Percentiles rank a stretch among this genome's conserved stretches.
phyloP scores from a whole-genome alignment of 2,329 filamentous ascomycete species.

The Paraconiothyrium sp. region DNA sequence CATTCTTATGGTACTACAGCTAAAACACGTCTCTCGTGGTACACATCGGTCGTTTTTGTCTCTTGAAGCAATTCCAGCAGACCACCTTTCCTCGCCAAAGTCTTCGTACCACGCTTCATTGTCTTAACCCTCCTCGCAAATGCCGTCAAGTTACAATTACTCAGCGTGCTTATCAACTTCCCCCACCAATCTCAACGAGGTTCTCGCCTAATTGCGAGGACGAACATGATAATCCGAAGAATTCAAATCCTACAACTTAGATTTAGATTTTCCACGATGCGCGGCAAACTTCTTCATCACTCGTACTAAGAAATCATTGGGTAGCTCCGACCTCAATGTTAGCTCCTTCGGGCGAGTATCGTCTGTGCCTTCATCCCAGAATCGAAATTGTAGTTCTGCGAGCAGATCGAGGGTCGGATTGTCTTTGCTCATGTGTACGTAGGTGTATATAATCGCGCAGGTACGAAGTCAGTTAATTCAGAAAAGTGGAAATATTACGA shows the following conservation, averaged over 20 bases:
- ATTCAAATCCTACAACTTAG: background rate
- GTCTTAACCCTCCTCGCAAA: no score
- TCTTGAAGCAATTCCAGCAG: no score
- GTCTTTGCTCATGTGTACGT: background rate
- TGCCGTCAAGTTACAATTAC: no score
- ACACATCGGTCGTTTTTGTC: no score
- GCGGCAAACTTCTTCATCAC: background rate
- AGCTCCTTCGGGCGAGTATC: background rate
- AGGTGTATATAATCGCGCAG: background rate
- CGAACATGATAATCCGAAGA: background rate
- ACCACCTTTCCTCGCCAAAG: no score
- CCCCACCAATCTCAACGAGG: no score
- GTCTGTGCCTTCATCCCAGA: background rate
- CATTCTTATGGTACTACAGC: no score
- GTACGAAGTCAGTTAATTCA: no score
- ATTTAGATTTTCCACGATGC: background rate
- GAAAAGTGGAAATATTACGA: no score
- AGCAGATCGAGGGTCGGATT: background rate
- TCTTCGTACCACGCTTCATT: no score
- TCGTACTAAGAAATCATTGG: background rate
- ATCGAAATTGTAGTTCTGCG: background rate
- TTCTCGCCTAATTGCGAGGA: background rate
- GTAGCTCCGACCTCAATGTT: background rate
- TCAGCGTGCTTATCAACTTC: no score
- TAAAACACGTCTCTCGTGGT: no score